Percentiles rank a stretch among this genome's conserved stretches.
phyloP scores from a whole-genome alignment of 495 filamentous ascomycete species.

The Sordaria brevicollis region DNA sequence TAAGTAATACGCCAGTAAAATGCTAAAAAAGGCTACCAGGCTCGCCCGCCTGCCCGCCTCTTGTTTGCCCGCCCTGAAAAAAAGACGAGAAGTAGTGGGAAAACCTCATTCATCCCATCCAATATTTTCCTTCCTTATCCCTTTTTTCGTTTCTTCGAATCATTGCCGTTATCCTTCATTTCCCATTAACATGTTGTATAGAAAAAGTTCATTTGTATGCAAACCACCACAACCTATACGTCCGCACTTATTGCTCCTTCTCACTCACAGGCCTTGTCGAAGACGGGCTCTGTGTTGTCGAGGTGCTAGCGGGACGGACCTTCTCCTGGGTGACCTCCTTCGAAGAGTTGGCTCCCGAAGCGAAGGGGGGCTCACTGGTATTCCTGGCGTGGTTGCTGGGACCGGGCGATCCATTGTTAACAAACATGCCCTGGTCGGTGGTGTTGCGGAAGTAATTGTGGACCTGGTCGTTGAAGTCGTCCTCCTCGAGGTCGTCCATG shows the following conservation, averaged over 20 bases:
- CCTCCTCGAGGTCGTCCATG: slow-evolving; percentile 20
- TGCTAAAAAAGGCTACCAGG: background rate
- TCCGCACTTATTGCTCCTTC: background rate
- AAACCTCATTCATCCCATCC: background rate
- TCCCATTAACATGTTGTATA: background rate
- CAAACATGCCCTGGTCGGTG: background rate
- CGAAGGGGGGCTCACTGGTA: background rate
- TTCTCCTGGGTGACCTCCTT: background rate
- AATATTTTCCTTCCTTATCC: background rate
- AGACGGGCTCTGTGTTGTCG: background rate
- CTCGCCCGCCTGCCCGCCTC: background rate
- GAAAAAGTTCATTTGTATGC: no score
- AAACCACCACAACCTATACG: background rate
- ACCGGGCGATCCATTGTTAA: background rate
- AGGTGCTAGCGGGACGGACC: background rate
- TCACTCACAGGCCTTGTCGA: background rate
- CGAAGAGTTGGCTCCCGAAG: background rate
- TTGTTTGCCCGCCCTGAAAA: background rate
- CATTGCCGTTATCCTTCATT: background rate
- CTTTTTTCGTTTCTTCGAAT: background rate
- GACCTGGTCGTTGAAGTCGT: slow-evolving; percentile 31
- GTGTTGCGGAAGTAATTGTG: slow-evolving; percentile 32
- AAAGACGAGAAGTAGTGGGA: background rate
- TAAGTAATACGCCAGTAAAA: background rate
- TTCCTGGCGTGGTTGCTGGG: background rate